A percentile compares a stretch with the other conserved stretches of the same genome.
Conservation (phyloP, 2,329 filamentous ascomycete genomes). For the Samsoniella hepiali region DNA sequence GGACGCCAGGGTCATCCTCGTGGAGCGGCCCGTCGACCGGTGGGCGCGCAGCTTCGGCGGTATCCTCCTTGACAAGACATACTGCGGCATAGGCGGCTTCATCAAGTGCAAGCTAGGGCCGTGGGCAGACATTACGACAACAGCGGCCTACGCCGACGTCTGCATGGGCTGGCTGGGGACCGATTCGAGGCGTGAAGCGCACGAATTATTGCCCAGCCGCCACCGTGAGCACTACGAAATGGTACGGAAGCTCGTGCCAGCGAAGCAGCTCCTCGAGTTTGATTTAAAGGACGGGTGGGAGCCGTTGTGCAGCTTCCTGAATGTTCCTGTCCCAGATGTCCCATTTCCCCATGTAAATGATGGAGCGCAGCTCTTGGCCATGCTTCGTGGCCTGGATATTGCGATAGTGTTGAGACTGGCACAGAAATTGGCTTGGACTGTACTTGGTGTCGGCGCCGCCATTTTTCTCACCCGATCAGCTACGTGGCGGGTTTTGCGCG, state of each 20-base stretch:
- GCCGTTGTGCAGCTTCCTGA: slow-evolving; percentile 35
- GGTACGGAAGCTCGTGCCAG: slow-evolving; percentile 29
- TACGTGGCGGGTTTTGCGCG: background rate
- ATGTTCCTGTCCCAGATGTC: slow-evolving; percentile 28
- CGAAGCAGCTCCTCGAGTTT: slow-evolving; percentile 30
- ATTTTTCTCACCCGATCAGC: background rate
- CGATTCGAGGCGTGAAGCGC: slow-evolving; percentile 2
- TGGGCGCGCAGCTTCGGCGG: slow-evolving; percentile 25
- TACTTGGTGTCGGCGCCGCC: background rate
- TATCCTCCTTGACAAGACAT: slow-evolving; percentile 19
- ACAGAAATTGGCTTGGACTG: background rate
- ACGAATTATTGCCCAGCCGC: background rate
- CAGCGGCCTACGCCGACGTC: background rate
- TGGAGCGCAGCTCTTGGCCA: background rate
- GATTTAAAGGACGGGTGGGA: slow-evolving; percentile 34
- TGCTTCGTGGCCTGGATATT: background rate
- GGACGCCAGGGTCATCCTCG: slow-evolving; percentile 25
- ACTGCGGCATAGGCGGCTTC: slow-evolving; percentile 13
- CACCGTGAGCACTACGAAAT: slow-evolving; percentile 28
- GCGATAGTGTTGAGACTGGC: background rate
- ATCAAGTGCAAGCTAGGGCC: slow-evolving; percentile 19
- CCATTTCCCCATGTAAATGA: slow-evolving; percentile 23
- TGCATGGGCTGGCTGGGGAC: slow-evolving; percentile 19
- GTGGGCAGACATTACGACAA: slow-evolving; percentile 21
- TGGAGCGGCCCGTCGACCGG: slow-evolving; percentile 22